phyloP scores from a whole-genome alignment of 306 rosid genomes.

The Astragalus membranaceus region DNA sequence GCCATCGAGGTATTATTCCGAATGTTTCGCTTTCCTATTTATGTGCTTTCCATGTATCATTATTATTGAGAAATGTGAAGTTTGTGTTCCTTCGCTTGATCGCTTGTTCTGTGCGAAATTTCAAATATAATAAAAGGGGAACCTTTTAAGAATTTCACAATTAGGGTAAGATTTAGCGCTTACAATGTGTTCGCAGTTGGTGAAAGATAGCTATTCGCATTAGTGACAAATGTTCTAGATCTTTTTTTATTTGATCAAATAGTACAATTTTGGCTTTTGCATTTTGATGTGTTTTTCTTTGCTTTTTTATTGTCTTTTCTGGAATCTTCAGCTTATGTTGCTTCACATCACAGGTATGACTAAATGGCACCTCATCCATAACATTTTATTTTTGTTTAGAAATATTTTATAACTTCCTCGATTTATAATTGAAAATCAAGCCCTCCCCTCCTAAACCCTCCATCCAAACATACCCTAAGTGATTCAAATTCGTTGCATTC shows the following conservation, averaged over 20 bases:
- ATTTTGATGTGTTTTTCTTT: neutral
- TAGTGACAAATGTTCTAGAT: neutral
- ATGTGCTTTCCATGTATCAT: neutral
- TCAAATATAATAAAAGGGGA: neutral
- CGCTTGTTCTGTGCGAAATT: neutral
- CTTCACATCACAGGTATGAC: neutral
- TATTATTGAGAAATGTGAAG: neutral
- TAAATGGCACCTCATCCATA: neutral
- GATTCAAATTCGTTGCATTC: neutral
- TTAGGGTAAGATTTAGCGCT: neutral
- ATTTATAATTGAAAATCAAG: no score
- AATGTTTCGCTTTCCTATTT: neutral
- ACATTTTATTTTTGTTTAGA: no score
- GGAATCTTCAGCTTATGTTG: neutral
- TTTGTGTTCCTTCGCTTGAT: neutral
- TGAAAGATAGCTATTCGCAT: neutral
- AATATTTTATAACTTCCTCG: no score
- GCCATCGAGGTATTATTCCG: slow-evolving; percentile 50
- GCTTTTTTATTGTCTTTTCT: neutral
- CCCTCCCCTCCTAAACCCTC: no score
- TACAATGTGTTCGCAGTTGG: neutral
- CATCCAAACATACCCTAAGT: no score
- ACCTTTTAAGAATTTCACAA: neutral
- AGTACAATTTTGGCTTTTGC: neutral
- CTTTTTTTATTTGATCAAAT: neutral